Percentiles rank a stretch among this genome's conserved stretches.
These are phyloP conservation scores for Pseudogymnoascus sp. DNA, from an alignment of 2,329 filamentous ascomycete genomes.

Conservation along the genomic window DNA sequence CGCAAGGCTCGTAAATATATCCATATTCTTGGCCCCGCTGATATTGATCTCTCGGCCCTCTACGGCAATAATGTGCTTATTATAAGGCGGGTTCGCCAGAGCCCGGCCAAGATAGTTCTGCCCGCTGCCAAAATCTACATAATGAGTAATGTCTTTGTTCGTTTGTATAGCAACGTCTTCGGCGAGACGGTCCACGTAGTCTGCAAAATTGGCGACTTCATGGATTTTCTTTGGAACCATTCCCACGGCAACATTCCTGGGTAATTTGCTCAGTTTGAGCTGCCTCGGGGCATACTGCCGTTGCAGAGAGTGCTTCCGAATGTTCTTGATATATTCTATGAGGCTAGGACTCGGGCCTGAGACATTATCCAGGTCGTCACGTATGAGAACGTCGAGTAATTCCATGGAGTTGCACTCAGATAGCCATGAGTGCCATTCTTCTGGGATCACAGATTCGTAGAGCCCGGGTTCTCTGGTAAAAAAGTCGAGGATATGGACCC, in stretches of 20 bases:
- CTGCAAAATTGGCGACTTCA: constrained; percentile 86
- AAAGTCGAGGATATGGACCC: constrained; percentile 96
- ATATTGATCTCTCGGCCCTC: constrained; percentile 85
- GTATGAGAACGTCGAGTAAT: constrained; percentile 72
- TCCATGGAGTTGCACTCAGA: constrained; percentile 61
- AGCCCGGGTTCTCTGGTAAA: constrained; percentile 78
- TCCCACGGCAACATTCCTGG: constrained; percentile 68
- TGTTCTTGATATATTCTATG: constrained; percentile 60
- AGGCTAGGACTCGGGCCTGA: constrained; percentile 40
- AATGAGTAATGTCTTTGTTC: constrained; percentile 62
- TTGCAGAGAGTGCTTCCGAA: constrained; percentile 60
- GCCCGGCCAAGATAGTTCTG: constrained; percentile 93
- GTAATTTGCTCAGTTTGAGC: constrained; percentile 46
- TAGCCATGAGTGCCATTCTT: constrained; percentile 77
- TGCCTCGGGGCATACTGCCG: constrained; percentile 46
- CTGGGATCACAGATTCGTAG: constrained; percentile 67
- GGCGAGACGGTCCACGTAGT: constrained; percentile 61
- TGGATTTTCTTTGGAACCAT: constrained; percentile 97
- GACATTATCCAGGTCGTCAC: constrained; percentile 57
- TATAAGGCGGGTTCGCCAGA: constrained; percentile 77
- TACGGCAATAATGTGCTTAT: constrained; percentile 79
- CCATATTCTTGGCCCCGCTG: constrained; percentile 71
- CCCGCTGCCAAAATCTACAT: constrained; percentile 92
- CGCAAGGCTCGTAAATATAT: constrained; percentile 70
- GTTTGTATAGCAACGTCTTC: constrained; percentile 51